These are phyloP conservation scores for Teratosphaeria gauchensis DNA, from an alignment of 2,329 filamentous ascomycete species.

Conservation along the genomic window DNA sequence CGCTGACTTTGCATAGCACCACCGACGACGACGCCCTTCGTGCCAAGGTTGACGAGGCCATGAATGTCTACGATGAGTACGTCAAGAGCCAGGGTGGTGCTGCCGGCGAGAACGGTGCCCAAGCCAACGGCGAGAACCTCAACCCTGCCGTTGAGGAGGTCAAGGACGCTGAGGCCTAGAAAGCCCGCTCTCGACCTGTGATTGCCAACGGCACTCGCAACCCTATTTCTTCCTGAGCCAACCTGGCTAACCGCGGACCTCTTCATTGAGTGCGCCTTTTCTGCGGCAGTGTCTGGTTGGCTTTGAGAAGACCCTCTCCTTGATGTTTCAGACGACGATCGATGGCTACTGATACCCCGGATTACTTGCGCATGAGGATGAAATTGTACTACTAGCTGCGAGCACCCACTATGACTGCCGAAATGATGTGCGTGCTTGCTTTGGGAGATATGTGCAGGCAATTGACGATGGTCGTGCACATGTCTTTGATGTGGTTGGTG, in stretches of 20 bases:
- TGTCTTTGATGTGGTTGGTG: neutral
- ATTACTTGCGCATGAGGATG: neutral
- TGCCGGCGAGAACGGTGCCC: slow-evolving; percentile 26
- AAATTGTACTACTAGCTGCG: neutral
- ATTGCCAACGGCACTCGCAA: neutral
- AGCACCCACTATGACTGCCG: neutral
- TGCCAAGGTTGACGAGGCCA: slow-evolving; percentile 93
- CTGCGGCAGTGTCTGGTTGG: neutral
- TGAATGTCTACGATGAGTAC: slow-evolving; percentile 97
- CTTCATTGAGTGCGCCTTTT: neutral
- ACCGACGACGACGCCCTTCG: slow-evolving; percentile 82
- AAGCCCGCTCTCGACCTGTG: neutral
- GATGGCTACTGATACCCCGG: neutral
- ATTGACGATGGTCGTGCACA: neutral
- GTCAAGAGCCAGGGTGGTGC: slow-evolving; percentile 66
- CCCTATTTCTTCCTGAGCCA: neutral
- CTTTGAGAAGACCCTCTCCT: neutral
- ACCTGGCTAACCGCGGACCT: neutral
- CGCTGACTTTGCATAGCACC: slow-evolving; percentile 47
- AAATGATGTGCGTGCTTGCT: neutral
- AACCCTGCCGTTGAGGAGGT: slow-evolving; percentile 22
- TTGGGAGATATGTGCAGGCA: neutral
- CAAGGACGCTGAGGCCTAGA: slow-evolving; percentile 18
- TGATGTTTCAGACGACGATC: neutral
- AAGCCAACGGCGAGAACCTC: slow-evolving; percentile 26